Evolutionary conservation across 2,329 filamentous ascomycete species (phyloP), one percentile per base, ranked within the genome.

Genomic region (Aschersonia sp.): DNA sequence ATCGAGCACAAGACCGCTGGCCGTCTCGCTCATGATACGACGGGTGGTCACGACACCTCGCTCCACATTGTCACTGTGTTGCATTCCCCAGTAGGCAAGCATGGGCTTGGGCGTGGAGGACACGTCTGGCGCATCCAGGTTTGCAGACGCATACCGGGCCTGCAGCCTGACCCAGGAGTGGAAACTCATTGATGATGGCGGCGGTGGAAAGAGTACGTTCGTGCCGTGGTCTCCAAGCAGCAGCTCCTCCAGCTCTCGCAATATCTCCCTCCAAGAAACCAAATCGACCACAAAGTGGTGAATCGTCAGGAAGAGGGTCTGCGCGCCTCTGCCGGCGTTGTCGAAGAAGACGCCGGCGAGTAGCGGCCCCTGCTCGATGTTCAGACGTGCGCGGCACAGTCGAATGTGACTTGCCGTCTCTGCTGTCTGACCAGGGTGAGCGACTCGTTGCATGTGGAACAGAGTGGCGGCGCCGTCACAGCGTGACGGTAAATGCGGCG

Each of bases 231-330:
- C n/a, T n/a, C n/a, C n/a, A n/a, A n/a, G n/a, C n/a, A 71, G 53
- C 1, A 66, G 50, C 5, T 59, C 58, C 47, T 72, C 68, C 0
- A 73, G 55, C 43, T 73, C 68, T 37, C 67, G 62, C 0, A 71
- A 53, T 2, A 72, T 56, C 4, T 68, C 59, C 6, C 66, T 58
- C 70, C 70, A 73, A 0, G 68, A 69, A 1, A 72, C 66, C 4
- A 72, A 53, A 46, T 72, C 69, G 12, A 72, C 60, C 1, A 66
- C 59, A 0, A 67, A 54, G 47, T 68, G 66, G 11, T 67, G 64
- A 1, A 57, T 60, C 6, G 58, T 53, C 7, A 68, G 45, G 5
- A 60, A 62, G 0, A 65, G 44, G 2, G 55, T 42, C 35, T 62
- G 61, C 6, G 52, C 30, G 4, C 48, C 48, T 12, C 8, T 42